A percentile compares a stretch with the other conserved stretches of the same genome.
Conservation (phyloP, 306 rosid genomes). For the Quercus dentata region DNA sequence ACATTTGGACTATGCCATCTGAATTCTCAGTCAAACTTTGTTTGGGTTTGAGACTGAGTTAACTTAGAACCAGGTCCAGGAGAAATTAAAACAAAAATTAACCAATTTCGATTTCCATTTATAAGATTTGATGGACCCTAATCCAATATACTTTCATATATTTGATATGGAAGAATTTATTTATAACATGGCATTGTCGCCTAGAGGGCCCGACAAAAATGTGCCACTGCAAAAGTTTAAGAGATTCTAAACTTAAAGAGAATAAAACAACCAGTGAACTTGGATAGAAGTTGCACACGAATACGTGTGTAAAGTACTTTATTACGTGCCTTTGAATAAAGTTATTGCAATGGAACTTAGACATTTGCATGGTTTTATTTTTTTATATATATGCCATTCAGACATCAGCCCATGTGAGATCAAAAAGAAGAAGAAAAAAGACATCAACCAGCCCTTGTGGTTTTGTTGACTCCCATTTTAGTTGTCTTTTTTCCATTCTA, state of each 20-base stretch:
- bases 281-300: slow-evolving; percentile 1
- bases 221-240: slow-evolving; percentile 5
- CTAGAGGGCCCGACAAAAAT: slow-evolving; percentile 9
- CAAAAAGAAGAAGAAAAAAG: no score
- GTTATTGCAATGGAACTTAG: background rate
- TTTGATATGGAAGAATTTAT: background rate
- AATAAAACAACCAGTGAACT: background rate
- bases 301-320: background rate
- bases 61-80: background rate
- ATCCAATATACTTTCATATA: background rate
- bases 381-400: slow-evolving; percentile 12
- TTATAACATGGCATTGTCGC: slow-evolving; percentile 27
- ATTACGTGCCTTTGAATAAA: background rate
- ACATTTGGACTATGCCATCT: slow-evolving; percentile 18
- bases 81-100: background rate
- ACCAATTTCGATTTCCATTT: background rate
- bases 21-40: background rate
- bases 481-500: background rate
- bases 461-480: background rate
- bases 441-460: slow-evolving; percentile 7
- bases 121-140: background rate
- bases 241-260: background rate
- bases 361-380: background rate
- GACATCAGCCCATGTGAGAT: slow-evolving; percentile 23
- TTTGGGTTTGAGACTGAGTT: background rate